A percentile compares a stretch with the other conserved stretches of the same genome.
These are phyloP conservation scores for Colletotrichum cereale DNA, from an alignment of 2,329 filamentous ascomycete genomes.

Conservation along the genomic window DNA sequence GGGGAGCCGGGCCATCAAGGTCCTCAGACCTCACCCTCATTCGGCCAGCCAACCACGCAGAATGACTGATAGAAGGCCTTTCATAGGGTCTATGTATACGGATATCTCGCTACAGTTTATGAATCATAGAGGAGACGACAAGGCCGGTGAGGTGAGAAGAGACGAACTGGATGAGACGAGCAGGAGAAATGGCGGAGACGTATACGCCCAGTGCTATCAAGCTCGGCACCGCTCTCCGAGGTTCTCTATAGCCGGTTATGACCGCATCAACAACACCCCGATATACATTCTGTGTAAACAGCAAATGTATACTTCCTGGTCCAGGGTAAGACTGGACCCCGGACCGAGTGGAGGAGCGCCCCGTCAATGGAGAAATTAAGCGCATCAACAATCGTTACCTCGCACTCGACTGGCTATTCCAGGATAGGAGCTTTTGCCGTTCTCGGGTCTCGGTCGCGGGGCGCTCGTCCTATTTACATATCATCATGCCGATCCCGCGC, in stretches of 20 bases:
- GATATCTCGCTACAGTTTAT: too few relatives aligned
- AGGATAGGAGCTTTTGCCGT: constrained; percentile 1
- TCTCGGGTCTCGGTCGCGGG: neutral
- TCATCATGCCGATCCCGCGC: neutral
- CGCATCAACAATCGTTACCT: neutral
- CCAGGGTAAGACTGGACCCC: neutral
- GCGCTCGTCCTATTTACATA: neutral
- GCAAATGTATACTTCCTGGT: neutral
- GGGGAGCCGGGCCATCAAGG: constrained; percentile 38
- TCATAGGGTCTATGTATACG: too few relatives aligned
- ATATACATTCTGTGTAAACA: neutral
- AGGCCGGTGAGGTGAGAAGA: neutral
- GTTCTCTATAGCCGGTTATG: neutral
- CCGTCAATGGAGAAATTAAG: neutral
- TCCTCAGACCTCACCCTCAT: constrained; percentile 3
- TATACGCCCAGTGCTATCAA: neutral
- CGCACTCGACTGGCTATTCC: neutral
- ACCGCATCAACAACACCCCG: neutral
- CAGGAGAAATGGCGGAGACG: neutral
- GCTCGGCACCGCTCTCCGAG: neutral
- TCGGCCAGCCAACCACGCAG: neutral
- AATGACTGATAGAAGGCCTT: neutral
- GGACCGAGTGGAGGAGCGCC: neutral
- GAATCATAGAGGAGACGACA: too few relatives aligned
- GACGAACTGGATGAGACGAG: neutral